phyloP scores from a whole-genome alignment of 768 basidiomycete genomes.

The Rubroboletus satanas region DNA sequence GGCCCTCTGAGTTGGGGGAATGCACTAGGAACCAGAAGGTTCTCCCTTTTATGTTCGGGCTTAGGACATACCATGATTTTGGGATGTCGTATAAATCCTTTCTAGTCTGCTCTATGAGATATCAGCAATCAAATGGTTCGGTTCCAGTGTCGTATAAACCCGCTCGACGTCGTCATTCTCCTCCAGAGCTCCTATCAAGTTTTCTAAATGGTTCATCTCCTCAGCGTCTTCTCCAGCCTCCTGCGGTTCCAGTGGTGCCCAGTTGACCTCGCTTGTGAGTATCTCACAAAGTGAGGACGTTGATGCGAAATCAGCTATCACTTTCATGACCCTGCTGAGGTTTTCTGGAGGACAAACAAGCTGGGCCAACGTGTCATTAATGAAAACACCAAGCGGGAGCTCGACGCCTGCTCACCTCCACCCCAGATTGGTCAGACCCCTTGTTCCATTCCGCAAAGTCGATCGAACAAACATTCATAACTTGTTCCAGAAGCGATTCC shows the following conservation, averaged over 20 bases:
- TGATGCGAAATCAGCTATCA: constrained; percentile 25
- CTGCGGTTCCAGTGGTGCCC: constrained; percentile 45
- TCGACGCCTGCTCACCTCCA: constrained; percentile 29
- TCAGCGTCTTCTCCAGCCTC: constrained; percentile 38
- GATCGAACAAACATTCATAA: constrained; percentile 40
- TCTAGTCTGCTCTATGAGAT: constrained; percentile 13
- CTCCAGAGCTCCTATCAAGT: constrained; percentile 51
- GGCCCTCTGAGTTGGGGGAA: neutral
- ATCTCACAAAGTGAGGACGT: constrained; percentile 36
- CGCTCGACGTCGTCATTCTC: constrained; percentile 54
- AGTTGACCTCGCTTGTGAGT: constrained; percentile 49
- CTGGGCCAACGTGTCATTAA: constrained; percentile 26
- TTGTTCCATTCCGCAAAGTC: constrained; percentile 42
- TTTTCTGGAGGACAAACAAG: constrained; percentile 42
- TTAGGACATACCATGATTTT: neutral
- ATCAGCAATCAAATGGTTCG: constrained; percentile 24
- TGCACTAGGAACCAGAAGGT: neutral
- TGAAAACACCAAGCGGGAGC: neutral
- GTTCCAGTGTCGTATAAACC: constrained; percentile 54
- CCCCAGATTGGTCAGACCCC: constrained; percentile 31
- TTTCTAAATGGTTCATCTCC: constrained; percentile 34
- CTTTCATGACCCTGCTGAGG: constrained; percentile 38
- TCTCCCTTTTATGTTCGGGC: neutral
- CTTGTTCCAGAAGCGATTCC: constrained; percentile 36
- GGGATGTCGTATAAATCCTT: neutral